These are phyloP conservation scores for Wickerhamiella cacticola DNA, from an alignment of 805 yeast species.

Conservation along the genomic window DNA sequence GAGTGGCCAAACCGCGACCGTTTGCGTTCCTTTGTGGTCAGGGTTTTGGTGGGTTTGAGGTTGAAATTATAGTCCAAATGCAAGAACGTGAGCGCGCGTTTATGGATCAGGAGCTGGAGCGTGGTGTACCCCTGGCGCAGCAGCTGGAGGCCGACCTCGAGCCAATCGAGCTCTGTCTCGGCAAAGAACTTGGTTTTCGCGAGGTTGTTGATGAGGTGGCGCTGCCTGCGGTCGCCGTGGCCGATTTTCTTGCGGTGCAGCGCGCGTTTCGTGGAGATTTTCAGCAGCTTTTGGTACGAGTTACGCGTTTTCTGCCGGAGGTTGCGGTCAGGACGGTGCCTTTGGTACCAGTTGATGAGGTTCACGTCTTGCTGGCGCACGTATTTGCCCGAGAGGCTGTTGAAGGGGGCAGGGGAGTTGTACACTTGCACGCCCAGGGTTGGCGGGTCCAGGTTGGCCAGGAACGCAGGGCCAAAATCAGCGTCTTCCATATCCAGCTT, in stretches of 20 bases:
- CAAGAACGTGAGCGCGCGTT: slow-evolving; percentile 79
- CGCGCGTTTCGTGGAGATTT: slow-evolving; percentile 58
- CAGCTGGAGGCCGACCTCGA: slow-evolving; percentile 92
- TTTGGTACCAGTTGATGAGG: slow-evolving; percentile 56
- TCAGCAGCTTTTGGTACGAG: slow-evolving; percentile 82
- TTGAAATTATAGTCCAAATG: slow-evolving; percentile 95
- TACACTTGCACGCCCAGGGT: slow-evolving; percentile 13
- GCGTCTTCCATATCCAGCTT: not conserved
- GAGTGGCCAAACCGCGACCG: slow-evolving; percentile 94
- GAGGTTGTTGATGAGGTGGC: slow-evolving; percentile 50
- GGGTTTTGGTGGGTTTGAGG: slow-evolving; percentile 87
- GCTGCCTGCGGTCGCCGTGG: slow-evolving; percentile 16
- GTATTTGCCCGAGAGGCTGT: slow-evolving; percentile 56
- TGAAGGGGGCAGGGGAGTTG: slow-evolving; percentile 45
- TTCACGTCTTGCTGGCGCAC: slow-evolving; percentile 86
- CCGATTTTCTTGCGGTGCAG: slow-evolving; percentile 32
- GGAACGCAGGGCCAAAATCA: not conserved
- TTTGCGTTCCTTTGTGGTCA: slow-evolving; percentile 92
- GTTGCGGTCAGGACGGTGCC: slow-evolving; percentile 37
- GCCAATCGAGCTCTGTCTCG: slow-evolving; percentile 91
- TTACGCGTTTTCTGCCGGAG: slow-evolving; percentile 68
- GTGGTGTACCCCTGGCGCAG: slow-evolving; percentile 89
- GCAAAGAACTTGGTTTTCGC: slow-evolving; percentile 79
- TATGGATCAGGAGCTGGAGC: slow-evolving; percentile 79
- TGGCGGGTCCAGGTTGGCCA: not conserved